Base-by-base conservation (phyloP, 2,329 filamentous ascomycete genomes). In the Diatrype stigma region DNA sequence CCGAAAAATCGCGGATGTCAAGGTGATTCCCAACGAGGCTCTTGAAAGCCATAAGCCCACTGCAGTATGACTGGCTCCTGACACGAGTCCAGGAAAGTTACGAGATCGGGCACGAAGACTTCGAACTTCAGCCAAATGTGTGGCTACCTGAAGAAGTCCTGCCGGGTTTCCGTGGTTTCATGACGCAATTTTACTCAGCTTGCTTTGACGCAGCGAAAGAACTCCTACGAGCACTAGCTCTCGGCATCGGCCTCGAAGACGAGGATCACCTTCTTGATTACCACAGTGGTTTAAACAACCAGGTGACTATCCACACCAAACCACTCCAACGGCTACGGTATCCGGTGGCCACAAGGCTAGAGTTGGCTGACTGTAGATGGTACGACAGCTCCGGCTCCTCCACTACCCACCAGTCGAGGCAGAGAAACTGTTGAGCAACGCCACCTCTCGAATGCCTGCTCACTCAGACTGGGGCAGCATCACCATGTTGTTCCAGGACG, bases 281-380 rank as follows among this genome's bases (percentile, higher is more conserved):
- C 42, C 82, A 85, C 63, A 74, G 73, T 32, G 76, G 77, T 0
- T 71, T 77, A 51, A 77, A 82, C 56, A 82, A 83, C 54, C 82
- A 30, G 26, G 26, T 30, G 26, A 5, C 6, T 30, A 30, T 30
- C 26, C 10, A 30, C 26, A 30, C 26, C 26, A 30, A 10, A 30
- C 26, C 10, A 30, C 26, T 30, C 26, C 10, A 30, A 6, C 26
- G 26, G 26, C 26, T 30, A 6, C 26, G n/a, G n/a, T n/a, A n/a
- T n/a, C 26, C 10, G 26, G 26, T 6, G 6, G 26, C 26, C 10
- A 30, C 26, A 30, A 30, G 26, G 26, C 5, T 6, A 30, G 6
- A 30, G 5, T 30, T 30, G 5, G 10, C 26, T 30, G 26, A 30
- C 26, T 30, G 10, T 5, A 30, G 5, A 30, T 30, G 26, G 26